phyloP scores from a whole-genome alignment of 768 basidiomycete genomes.

The Lactifluus pinguis region DNA sequence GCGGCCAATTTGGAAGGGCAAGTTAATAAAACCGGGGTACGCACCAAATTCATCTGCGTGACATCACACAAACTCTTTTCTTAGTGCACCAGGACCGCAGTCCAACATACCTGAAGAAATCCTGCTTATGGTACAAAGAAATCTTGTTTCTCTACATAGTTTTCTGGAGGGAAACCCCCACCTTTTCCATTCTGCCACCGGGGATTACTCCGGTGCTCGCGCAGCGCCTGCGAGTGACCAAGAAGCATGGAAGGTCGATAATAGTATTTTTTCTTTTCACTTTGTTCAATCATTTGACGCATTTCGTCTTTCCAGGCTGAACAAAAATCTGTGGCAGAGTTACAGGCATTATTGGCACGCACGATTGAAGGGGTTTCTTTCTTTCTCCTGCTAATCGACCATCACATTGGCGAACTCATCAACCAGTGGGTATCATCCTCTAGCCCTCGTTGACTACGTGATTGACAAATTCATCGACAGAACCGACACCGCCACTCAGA shows the following conservation, averaged over 20 bases:
- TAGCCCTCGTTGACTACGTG: not conserved
- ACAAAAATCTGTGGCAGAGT: constrained; percentile 69
- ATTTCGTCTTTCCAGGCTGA: constrained; percentile 47
- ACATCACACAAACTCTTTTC: not conserved
- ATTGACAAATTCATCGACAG: constrained; percentile 29
- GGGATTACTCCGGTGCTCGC: constrained; percentile 52
- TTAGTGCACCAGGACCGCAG: constrained; percentile 7
- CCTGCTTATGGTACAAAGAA: constrained; percentile 67
- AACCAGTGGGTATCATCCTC: constrained; percentile 46
- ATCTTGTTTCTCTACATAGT: constrained; percentile 65
- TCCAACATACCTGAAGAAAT: constrained; percentile 48
- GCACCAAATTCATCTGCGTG: constrained; percentile 16
- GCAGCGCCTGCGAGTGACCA: constrained; percentile 54
- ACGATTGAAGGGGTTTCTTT: constrained; percentile 94
- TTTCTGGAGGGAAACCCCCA: constrained; percentile 77
- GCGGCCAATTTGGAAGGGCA: constrained; percentile 80
- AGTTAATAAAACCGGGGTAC: constrained; percentile 59
- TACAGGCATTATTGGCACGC: constrained; percentile 65
- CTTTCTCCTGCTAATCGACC: constrained; percentile 84
- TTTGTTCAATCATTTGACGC: constrained; percentile 11
- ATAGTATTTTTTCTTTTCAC: constrained; percentile 2
- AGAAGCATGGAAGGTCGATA: constrained; percentile 78
- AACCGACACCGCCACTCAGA: constrained; percentile 66
- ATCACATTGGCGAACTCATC: constrained; percentile 78
- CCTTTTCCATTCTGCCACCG: constrained; percentile 74